Percentiles rank a stretch among this genome's conserved stretches.
Evolutionary conservation across 2,329 filamentous ascomycete species (phyloP).

Genomic region (Coniochaeta ligniaria): DNA sequence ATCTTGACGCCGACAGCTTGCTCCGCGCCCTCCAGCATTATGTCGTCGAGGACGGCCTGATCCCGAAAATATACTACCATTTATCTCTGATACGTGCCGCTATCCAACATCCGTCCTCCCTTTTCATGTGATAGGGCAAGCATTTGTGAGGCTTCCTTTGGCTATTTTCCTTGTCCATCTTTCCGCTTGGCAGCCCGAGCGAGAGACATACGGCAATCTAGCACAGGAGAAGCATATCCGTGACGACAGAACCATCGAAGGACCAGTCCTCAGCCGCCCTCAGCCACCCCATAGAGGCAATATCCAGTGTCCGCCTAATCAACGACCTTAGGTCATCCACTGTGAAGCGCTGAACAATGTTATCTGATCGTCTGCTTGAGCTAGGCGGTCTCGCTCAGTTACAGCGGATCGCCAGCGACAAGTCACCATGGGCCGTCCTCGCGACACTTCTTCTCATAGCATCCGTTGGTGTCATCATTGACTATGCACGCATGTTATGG

Average conservation of each 20-base stretch:
- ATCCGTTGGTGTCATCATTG: slow-evolving; percentile 21
- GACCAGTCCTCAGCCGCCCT: neutral
- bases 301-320: neutral
- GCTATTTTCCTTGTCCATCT: neutral
- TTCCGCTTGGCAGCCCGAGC: neutral
- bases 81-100: neutral
- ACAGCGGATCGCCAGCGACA: slow-evolving; percentile 14
- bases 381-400: slow-evolving; percentile 7
- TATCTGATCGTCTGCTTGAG: slow-evolving; percentile 13
- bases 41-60: neutral
- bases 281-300: neutral
- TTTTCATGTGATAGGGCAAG: neutral
- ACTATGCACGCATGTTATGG: slow-evolving; percentile 43
- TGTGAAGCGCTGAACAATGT: slow-evolving; percentile 11
- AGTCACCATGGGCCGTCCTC: slow-evolving; percentile 8
- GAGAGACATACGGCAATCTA: neutral
- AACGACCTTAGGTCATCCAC: neutral
- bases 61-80: neutral
- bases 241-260: neutral
- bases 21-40: neutral
- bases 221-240: neutral
- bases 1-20: neutral
- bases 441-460: slow-evolving; percentile 16
- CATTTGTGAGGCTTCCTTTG: neutral
- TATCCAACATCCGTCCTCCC: neutral